Percentiles rank a stretch among this genome's conserved stretches.
These are phyloP conservation scores for Pulveroboletus ravenelii DNA, from an alignment of 768 basidiomycete genomes.

Conservation along the genomic window DNA sequence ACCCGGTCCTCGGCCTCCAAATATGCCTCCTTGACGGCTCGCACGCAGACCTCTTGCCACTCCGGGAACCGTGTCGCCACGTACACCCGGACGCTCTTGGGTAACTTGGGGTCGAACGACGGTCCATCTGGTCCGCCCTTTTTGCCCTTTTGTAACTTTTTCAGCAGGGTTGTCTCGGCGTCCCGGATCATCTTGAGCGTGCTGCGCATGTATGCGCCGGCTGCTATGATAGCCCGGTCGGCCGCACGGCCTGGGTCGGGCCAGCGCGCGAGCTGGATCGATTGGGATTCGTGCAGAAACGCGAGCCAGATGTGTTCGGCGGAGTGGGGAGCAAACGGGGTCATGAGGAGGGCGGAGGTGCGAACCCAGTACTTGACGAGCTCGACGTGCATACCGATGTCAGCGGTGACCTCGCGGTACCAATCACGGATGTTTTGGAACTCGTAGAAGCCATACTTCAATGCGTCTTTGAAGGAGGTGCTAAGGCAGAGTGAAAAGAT, in stretches of 20 bases:
- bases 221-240: slow-evolving; percentile 64
- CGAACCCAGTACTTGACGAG: slow-evolving; percentile 85
- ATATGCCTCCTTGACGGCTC: slow-evolving; percentile 67
- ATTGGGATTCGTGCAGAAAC: slow-evolving; percentile 66
- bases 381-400: slow-evolving; percentile 88
- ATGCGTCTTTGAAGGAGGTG: slow-evolving; percentile 91
- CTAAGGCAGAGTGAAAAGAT: slow-evolving; percentile 43
- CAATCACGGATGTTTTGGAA: slow-evolving; percentile 89
- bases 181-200: slow-evolving; percentile 92
- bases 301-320: slow-evolving; percentile 85
- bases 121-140: slow-evolving; percentile 44
- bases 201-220: slow-evolving; percentile 80
- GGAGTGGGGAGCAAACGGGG: slow-evolving; percentile 90
- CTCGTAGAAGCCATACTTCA: slow-evolving; percentile 95
- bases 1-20: slow-evolving; percentile 54
- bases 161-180: slow-evolving; percentile 72
- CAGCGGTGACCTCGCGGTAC: slow-evolving; percentile 90
- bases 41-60: slow-evolving; percentile 87
- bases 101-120: slow-evolving; percentile 79
- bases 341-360: slow-evolving; percentile 69
- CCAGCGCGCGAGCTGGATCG: slow-evolving; percentile 82
- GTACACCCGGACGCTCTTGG: slow-evolving; percentile 84
- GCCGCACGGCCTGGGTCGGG: slow-evolving; percentile 60
- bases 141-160: slow-evolving; percentile 77
- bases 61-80: slow-evolving; percentile 87